phyloP scores from a whole-genome alignment of 768 basidiomycete species.

The Infundibulicybe gibba region DNA sequence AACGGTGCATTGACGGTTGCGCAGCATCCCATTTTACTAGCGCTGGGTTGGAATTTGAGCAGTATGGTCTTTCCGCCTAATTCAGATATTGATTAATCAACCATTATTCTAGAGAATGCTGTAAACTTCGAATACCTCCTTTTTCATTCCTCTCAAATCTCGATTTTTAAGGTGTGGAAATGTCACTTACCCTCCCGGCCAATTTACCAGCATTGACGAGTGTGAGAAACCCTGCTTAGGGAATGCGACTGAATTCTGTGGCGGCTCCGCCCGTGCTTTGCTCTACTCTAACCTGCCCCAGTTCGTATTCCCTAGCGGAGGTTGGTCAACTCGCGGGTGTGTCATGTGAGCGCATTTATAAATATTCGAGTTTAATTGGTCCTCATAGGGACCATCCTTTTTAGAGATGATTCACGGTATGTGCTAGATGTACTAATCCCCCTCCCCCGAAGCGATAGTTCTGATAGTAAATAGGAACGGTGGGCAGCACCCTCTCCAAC shows the following conservation, averaged over 20 bases:
- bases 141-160: neutral
- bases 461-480: too few species aligned
- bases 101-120: conserved; percentile 7
- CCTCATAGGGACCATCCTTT: too few species aligned
- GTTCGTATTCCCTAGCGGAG: too few species aligned
- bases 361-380: too few species aligned
- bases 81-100: neutral
- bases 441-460: too few species aligned
- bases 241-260: conserved; percentile 14
- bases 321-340: too few species aligned
- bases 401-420: too few species aligned
- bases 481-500: too few species aligned
- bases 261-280: conserved; percentile 5
- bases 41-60: conserved; percentile 15
- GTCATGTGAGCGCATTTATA: too few species aligned
- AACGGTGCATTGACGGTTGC: conserved; percentile 14
- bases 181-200: conserved; percentile 7
- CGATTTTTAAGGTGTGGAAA: conserved; percentile 9
- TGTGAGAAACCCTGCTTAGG: conserved; percentile 13
- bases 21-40: conserved; percentile 9
- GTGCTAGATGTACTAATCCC: too few species aligned
- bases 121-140: conserved; percentile 6
- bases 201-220: conserved; percentile 1
- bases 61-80: conserved; percentile 3
- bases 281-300: too few species aligned